phyloP scores from a whole-genome alignment of 345 rosid species.

The Ceriops decandra region DNA sequence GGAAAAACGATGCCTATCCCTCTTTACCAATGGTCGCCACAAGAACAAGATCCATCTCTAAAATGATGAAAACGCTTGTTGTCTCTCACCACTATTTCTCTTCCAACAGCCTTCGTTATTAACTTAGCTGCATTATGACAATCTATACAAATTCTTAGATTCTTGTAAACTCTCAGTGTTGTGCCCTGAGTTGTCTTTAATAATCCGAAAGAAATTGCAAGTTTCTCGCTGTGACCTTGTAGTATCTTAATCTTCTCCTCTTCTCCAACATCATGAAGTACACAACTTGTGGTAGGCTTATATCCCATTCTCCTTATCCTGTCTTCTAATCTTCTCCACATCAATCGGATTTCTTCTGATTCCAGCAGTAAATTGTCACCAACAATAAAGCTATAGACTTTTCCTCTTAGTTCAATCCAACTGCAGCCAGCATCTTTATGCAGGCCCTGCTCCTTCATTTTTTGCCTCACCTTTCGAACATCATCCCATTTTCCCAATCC shows the following conservation, averaged over 20 bases:
- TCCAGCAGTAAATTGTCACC: slow-evolving; percentile 27
- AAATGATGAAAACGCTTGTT: slow-evolving; percentile 70
- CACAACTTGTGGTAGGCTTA: slow-evolving; percentile 43
- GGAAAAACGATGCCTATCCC: not conserved
- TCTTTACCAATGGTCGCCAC: slow-evolving; percentile 38
- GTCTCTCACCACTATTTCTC: slow-evolving; percentile 61
- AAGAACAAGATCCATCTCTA: slow-evolving; percentile 49
- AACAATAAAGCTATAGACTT: slow-evolving; percentile 45
- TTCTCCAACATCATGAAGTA: slow-evolving; percentile 54
- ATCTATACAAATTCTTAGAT: slow-evolving; percentile 58
- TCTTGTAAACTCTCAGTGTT: slow-evolving; percentile 53
- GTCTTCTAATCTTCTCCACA: slow-evolving; percentile 42
- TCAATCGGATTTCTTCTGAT: slow-evolving; percentile 30
- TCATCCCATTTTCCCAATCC: slow-evolving; percentile 52
- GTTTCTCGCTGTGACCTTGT: slow-evolving; percentile 52
- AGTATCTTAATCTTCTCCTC: slow-evolving; percentile 46
- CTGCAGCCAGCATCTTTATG: slow-evolving; percentile 63
- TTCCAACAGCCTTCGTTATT: slow-evolving; percentile 42
- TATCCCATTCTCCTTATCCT: slow-evolving; percentile 46
- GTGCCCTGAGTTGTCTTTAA: slow-evolving; percentile 43
- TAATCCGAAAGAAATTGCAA: slow-evolving; percentile 56
- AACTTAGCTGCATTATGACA: slow-evolving; percentile 62
- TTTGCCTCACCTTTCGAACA: slow-evolving; percentile 49
- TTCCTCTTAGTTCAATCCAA: slow-evolving; percentile 63
- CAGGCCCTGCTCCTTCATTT: slow-evolving; percentile 51